phyloP scores from a whole-genome alignment of 2,329 filamentous ascomycete genomes.

The Metarhizium album region DNA sequence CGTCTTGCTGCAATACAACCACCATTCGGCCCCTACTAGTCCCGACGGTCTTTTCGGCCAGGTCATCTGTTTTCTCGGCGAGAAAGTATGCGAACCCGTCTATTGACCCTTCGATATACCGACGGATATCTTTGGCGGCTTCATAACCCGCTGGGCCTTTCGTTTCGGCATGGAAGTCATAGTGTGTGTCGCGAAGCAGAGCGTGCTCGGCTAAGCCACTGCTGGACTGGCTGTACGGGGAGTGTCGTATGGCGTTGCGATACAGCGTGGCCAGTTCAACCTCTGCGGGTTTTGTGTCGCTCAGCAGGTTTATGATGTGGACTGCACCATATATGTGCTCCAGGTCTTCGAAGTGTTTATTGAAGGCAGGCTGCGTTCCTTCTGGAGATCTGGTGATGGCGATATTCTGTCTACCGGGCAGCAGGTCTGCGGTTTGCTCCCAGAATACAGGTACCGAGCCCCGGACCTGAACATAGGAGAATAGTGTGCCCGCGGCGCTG shows the following conservation, averaged over 20 bases:
- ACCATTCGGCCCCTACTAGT: constrained; percentile 37
- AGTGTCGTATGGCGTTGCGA: constrained; percentile 63
- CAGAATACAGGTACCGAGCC: constrained; percentile 95
- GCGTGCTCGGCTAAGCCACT: constrained; percentile 54
- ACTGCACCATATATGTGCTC: constrained; percentile 81
- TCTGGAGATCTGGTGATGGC: constrained; percentile 78
- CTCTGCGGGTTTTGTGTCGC: constrained; percentile 77
- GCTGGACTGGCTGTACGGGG: constrained; percentile 53
- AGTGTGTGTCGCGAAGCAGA: constrained; percentile 72
- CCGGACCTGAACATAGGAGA: constrained; percentile 87
- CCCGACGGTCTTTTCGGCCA: constrained; percentile 27
- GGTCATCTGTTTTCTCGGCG: constrained; percentile 58
- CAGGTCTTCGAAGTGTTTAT: constrained; percentile 87
- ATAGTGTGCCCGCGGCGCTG: constrained; percentile 65
- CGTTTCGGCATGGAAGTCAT: constrained; percentile 94
- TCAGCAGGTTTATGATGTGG: constrained; percentile 90
- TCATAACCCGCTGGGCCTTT: constrained; percentile 80
- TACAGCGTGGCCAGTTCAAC: constrained; percentile 74
- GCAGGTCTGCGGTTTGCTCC: constrained; percentile 82
- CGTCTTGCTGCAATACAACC: constrained; percentile 80
- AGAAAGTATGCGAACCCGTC: constrained; percentile 90
- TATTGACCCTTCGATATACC: constrained; percentile 66
- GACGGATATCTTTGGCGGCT: constrained; percentile 73
- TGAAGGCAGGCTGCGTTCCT: constrained; percentile 86
- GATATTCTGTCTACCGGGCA: constrained; percentile 92